phyloP scores from a whole-genome alignment of 768 basidiomycete genomes.

The Mycena venus region DNA sequence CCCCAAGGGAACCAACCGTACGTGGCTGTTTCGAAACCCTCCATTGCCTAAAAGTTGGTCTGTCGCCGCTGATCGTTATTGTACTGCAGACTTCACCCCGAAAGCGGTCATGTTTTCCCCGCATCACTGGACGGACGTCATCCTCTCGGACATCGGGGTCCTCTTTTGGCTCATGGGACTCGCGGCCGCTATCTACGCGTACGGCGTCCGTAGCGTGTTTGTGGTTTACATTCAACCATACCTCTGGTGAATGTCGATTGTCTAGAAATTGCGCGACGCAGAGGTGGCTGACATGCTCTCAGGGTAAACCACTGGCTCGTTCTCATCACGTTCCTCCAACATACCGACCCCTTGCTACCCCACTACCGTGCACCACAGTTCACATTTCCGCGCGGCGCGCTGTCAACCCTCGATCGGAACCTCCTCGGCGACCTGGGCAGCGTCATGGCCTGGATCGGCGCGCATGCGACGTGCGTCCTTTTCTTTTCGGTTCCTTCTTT shows the following conservation, averaged over 20 bases:
- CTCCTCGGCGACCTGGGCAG: conserved; percentile 78
- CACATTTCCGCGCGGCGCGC: conserved; percentile 56
- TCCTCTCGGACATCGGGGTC: conserved; percentile 89
- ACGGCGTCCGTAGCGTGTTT: conserved; percentile 81
- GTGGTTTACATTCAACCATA: conserved; percentile 90
- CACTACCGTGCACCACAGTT: conserved; percentile 54
- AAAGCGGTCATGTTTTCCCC: conserved; percentile 85
- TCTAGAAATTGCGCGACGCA: neutral
- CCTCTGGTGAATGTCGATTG: conserved; percentile 67
- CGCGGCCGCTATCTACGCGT: conserved; percentile 63
- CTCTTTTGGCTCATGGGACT: conserved; percentile 77
- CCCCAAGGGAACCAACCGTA: conserved; percentile 72
- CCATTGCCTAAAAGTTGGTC: too few relatives aligned
- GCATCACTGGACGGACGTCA: conserved; percentile 80
- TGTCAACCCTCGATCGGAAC: conserved; percentile 54
- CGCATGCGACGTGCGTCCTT: conserved; percentile 74
- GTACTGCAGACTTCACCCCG: conserved; percentile 78
- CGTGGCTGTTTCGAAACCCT: conserved; percentile 50
- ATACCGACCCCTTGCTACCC: conserved; percentile 53
- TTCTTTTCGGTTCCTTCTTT: neutral
- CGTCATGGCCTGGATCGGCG: conserved; percentile 88
- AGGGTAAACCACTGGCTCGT: conserved; percentile 70
- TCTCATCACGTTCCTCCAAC: conserved; percentile 57
- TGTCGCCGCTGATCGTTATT: neutral
- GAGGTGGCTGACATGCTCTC: neutral